A percentile compares a stretch with the other conserved stretches of the same genome.
Conservation (phyloP, 2,329 filamentous ascomycete genomes). For the Arthroderma sp. region DNA sequence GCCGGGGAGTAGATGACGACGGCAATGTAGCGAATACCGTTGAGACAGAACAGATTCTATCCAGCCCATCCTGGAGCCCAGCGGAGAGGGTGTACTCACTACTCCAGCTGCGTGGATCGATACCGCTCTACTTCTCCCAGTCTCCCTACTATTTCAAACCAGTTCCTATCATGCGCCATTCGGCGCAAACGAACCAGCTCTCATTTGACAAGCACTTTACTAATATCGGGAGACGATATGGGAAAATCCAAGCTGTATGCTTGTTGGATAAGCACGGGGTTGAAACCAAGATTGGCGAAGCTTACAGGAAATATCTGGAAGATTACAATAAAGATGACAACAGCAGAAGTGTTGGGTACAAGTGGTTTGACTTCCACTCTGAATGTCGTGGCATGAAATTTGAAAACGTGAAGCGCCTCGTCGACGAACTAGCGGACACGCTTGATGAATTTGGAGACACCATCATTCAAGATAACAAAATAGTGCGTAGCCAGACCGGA, state of each 20-base stretch:
- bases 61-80: slow-evolving; percentile 51
- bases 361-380: slow-evolving; percentile 96
- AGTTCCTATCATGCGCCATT: slow-evolving; percentile 68
- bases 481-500: slow-evolving; percentile 48
- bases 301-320: slow-evolving; percentile 57
- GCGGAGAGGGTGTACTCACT: slow-evolving; percentile 62
- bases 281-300: slow-evolving; percentile 64
- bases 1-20: slow-evolving; percentile 79
- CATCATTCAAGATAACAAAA: slow-evolving; percentile 36
- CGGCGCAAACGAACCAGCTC: slow-evolving; percentile 59
- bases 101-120: slow-evolving; percentile 76
- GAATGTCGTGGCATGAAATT: slow-evolving; percentile 95
- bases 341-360: slow-evolving; percentile 49
- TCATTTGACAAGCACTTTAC: slow-evolving; percentile 73
- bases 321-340: slow-evolving; percentile 52
- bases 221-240: slow-evolving; percentile 56
- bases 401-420: slow-evolving; percentile 74
- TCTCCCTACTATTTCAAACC: slow-evolving; percentile 89
- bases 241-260: slow-evolving; percentile 62
- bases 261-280: slow-evolving; percentile 79
- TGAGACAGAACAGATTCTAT: slow-evolving; percentile 90
- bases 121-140: slow-evolving; percentile 90
- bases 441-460: slow-evolving; percentile 62
- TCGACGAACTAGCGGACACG: slow-evolving; percentile 55
- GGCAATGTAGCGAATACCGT: slow-evolving; percentile 82